A percentile compares a stretch with the other conserved stretches of the same genome.
phyloP scores from a whole-genome alignment of 192 early-diverging fungal genomes.

The Coemansia asiatica region DNA sequence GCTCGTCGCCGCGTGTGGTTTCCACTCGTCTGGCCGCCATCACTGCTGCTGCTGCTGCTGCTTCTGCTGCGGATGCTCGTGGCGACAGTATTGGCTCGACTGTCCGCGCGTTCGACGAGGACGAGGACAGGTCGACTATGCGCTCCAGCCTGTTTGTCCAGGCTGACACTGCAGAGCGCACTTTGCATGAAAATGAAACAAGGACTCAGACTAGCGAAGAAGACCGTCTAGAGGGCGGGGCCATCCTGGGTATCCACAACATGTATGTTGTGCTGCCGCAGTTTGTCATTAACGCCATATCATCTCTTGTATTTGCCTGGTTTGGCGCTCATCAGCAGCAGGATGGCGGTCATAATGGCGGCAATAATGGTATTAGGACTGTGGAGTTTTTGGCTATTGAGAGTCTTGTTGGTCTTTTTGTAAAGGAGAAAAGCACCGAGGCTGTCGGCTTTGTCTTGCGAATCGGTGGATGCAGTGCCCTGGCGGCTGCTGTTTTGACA shows the following conservation, averaged over 20 bases:
- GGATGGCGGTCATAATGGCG: not conserved
- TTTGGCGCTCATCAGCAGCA: conserved; percentile 13
- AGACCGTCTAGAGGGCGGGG: conserved; percentile 56
- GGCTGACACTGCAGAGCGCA: not conserved
- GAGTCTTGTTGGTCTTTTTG: conserved; percentile 4
- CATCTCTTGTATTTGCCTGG: conserved; percentile 50
- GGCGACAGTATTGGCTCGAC: conserved; percentile 48
- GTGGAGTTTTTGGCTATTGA: conserved; percentile 46
- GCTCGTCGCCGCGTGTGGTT: conserved; percentile 4
- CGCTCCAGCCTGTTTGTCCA: conserved; percentile 6
- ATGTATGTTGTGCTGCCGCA: conserved; percentile 96
- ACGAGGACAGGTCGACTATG: not conserved
- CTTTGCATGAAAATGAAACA: conserved; percentile 3
- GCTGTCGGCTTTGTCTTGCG: conserved; percentile 41
- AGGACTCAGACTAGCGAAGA: not conserved
- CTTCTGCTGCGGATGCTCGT: conserved; percentile 9
- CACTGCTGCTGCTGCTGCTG: not conserved
- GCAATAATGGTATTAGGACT: conserved; percentile 17
- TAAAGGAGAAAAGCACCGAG: conserved; percentile 3
- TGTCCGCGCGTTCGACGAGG: conserved; percentile 21
- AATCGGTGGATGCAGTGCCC: conserved; percentile 44
- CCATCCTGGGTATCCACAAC: conserved; percentile 93
- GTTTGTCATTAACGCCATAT: conserved; percentile 64
- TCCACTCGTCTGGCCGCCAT: not conserved
- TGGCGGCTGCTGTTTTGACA: conserved; percentile 37